phyloP scores from a whole-genome alignment of 139 green algal species.

The Coelastrella sp. region DNA sequence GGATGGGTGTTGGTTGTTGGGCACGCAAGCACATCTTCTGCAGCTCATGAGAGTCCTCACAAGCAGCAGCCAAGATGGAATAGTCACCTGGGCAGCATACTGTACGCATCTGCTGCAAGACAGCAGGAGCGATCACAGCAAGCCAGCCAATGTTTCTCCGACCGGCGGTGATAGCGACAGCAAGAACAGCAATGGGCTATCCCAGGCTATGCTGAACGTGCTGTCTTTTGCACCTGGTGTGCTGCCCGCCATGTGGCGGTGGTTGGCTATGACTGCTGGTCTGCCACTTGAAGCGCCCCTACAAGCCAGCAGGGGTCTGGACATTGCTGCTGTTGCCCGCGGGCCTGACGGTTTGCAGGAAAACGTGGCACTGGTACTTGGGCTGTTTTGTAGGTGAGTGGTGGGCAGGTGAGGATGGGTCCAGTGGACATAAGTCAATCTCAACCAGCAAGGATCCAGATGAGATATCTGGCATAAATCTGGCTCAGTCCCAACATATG shows the following conservation, averaged over 20 bases:
- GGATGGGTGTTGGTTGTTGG: background rate
- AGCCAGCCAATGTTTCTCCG: background rate
- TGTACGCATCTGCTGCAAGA: slow-evolving; percentile 41
- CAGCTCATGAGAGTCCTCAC: slow-evolving; percentile 12
- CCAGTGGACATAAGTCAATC: too few species aligned
- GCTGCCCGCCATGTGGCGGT: slow-evolving; percentile 60
- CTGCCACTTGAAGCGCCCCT: slow-evolving; percentile 72
- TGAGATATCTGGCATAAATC: too few species aligned
- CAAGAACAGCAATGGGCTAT: background rate
- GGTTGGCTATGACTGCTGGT: slow-evolving; percentile 57
- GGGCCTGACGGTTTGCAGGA: slow-evolving; percentile 45
- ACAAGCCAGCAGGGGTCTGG: slow-evolving; percentile 55
- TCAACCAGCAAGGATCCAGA: too few species aligned
- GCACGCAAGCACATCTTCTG: slow-evolving; percentile 32
- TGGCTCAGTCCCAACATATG: too few species aligned
- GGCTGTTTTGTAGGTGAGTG: slow-evolving; percentile 75
- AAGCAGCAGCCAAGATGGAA: background rate
- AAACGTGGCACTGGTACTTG: slow-evolving; percentile 55
- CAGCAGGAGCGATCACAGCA: background rate
- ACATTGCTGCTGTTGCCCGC: slow-evolving; percentile 48
- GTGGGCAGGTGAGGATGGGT: too few species aligned
- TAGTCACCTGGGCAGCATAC: slow-evolving; percentile 20
- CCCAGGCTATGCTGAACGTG: slow-evolving; percentile 61
- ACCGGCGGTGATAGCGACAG: too few species aligned
- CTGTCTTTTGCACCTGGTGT: slow-evolving; percentile 66